Evolutionary conservation across 2,329 filamentous ascomycete genomes (phyloP).

Genomic region (Didymella pomorum): DNA sequence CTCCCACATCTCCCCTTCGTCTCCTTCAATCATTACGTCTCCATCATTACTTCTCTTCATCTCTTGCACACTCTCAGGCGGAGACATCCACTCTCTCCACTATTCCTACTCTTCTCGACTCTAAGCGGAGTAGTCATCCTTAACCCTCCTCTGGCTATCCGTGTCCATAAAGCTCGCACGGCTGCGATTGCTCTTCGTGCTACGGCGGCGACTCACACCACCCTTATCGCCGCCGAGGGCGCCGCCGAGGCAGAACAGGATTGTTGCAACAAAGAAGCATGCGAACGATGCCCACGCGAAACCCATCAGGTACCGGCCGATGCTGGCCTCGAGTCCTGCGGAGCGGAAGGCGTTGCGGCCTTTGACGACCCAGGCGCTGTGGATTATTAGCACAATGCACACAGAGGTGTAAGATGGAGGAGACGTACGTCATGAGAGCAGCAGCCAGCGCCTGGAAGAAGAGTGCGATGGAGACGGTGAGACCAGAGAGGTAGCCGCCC

Average conservation of each 20-base stretch:
- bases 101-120: background rate
- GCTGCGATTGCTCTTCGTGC: slow-evolving; percentile 52
- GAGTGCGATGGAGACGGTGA: slow-evolving; percentile 67
- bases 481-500: slow-evolving; percentile 70
- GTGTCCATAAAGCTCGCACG: slow-evolving; percentile 65
- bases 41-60: background rate
- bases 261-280: slow-evolving; percentile 69
- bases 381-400: background rate
- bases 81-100: too few species aligned
- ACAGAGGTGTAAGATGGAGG: too few species aligned
- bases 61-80: too few species aligned
- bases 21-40: too few species aligned
- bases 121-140: slow-evolving; percentile 71
- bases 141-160: slow-evolving; percentile 67
- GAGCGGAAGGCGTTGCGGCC: slow-evolving; percentile 71
- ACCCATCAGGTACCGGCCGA: slow-evolving; percentile 75
- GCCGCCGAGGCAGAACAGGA: slow-evolving; percentile 73
- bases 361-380: slow-evolving; percentile 71
- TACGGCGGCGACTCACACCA: slow-evolving; percentile 56
- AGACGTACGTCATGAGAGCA: slow-evolving; percentile 76
- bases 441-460: slow-evolving; percentile 74
- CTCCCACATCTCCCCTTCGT: background rate
- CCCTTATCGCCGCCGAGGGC: slow-evolving; percentile 57
- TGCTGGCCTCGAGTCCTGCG: slow-evolving; percentile 62
- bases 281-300: slow-evolving; percentile 79